These are phyloP conservation scores for Pseudotsuga menziesii DNA, from an alignment of 75 land plant species.

Conservation along the genomic window DNA sequence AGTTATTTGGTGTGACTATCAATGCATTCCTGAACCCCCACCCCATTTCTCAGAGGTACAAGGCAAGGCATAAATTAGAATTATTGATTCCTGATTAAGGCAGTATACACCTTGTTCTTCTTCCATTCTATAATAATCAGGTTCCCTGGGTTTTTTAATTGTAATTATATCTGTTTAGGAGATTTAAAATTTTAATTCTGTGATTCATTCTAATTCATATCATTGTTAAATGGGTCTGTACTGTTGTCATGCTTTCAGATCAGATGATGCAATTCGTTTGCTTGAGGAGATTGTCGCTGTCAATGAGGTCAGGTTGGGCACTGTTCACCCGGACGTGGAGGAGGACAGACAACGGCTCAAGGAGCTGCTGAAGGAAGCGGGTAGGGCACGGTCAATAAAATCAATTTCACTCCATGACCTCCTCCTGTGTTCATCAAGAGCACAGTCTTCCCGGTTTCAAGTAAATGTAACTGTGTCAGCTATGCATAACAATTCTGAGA, in stretches of 20 bases:
- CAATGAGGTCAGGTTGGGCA: constrained; percentile 38
- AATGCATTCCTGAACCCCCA: no score
- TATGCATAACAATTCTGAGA: background rate
- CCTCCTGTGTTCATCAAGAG: constrained; percentile 9
- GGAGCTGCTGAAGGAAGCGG: constrained; percentile 36
- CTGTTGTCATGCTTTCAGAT: constrained; percentile 13
- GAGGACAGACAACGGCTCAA: constrained; percentile 27
- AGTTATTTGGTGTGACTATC: no score
- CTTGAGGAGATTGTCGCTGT: constrained; percentile 36
- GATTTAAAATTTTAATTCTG: no score
- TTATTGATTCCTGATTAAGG: no score
- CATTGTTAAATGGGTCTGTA: background rate
- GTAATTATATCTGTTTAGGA: no score
- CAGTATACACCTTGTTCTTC: no score
- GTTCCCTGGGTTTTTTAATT: no score
- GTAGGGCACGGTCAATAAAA: constrained; percentile 23
- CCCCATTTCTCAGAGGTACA: no score
- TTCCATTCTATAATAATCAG: no score
- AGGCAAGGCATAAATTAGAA: no score
- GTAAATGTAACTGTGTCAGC: background rate
- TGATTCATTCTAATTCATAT: no score
- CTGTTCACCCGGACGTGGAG: constrained; percentile 46
- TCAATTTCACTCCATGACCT: constrained; percentile 32
- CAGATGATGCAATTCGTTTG: constrained; percentile 37
- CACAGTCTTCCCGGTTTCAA: constrained; percentile 4